phyloP scores from a whole-genome alignment of 2,329 filamentous ascomycete species.

The Fusarium goolgardi region DNA sequence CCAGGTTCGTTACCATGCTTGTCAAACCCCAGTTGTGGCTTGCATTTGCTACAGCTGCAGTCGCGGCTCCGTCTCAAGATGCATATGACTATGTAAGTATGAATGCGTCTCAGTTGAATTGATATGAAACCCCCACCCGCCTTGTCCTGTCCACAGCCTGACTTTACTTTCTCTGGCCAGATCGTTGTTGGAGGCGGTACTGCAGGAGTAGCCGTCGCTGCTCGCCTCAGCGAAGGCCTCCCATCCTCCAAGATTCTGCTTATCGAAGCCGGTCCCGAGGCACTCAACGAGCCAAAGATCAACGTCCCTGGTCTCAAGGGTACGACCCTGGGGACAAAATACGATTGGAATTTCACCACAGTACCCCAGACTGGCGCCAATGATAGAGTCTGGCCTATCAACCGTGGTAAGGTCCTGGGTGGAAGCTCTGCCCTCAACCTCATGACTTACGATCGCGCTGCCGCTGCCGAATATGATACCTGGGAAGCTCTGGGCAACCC shows the following conservation, averaged over 20 bases:
- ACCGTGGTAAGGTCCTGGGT: constrained; percentile 46
- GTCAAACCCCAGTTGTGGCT: constrained; percentile 33
- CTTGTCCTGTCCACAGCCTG: not conserved
- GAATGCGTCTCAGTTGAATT: not conserved
- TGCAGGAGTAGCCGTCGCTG: constrained; percentile 49
- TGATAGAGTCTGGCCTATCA: constrained; percentile 37
- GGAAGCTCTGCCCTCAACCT: constrained; percentile 50
- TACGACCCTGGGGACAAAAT: constrained; percentile 43
- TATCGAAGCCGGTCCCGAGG: constrained; percentile 18
- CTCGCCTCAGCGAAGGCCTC: constrained; percentile 47
- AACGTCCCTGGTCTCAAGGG: constrained; percentile 25
- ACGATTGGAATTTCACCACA: constrained; percentile 47
- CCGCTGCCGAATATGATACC: constrained; percentile 47
- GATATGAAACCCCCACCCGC: not conserved
- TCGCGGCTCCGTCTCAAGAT: constrained; percentile 30
- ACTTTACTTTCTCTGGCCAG: not conserved
- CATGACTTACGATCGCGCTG: constrained; percentile 48
- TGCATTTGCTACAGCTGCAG: constrained; percentile 26
- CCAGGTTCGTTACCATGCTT: constrained; percentile 23
- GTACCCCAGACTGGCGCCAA: constrained; percentile 44
- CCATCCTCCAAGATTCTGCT: constrained; percentile 30
- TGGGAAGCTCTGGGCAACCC: constrained; percentile 55
- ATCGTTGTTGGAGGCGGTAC: constrained; percentile 51
- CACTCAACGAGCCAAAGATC: constrained; percentile 20
- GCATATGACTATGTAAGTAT: constrained; percentile 41